Evolutionary conservation across 768 basidiomycete genomes (phyloP), one percentile per base, ranked within the genome.

Genomic region (Boletus vermiculosoides): DNA sequence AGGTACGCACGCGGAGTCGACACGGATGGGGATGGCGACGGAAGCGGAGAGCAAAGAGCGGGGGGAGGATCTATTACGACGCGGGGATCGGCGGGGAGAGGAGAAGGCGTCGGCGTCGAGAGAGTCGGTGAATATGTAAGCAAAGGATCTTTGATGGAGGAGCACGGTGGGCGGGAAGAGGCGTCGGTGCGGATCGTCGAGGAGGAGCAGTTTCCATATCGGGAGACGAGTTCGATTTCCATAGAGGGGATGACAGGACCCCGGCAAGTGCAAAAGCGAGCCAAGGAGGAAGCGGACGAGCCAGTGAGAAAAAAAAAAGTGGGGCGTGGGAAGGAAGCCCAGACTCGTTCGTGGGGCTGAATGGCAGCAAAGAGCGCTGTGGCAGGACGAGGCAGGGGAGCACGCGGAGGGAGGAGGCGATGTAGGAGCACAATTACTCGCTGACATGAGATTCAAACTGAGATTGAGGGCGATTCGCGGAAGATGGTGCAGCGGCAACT

Each of bases 401-500:
- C 59, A 60, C 42, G 59, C 58, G 57, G 58, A 52, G 33, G 54
- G 36, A 46, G 36, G 55, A 55, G 63, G 61, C 62, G 57, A 59
- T 63, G 56, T 42, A 50, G 50, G 55, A 49, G 62, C 25, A 59
- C 52, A 30, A 57, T 61, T 18, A 55, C 53, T 65, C 66, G 66
- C 64, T 67, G 65, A 65, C 60, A 65, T 63, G 65, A 67, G 63
- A 70, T 68, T 61, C 69, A 64, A 31, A 18, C 57, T 52, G 65
- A 71, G 66, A 67, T 69, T 67, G 45, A 42, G 54, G 49, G 57
- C 63, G 66, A 72, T 71, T 71, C 65, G 65, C 68, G 63, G 39
- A 69, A 67, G 65, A 66, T 62, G 67, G 66, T 64, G 56, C 65
- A 67, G 71, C 72, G 71, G 71, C 74, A 61, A 71, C 69, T 71